These are phyloP conservation scores for Oryza meridionalis DNA, from an alignment of 176 grass and related monocot species.

Conservation along the genomic window DNA sequence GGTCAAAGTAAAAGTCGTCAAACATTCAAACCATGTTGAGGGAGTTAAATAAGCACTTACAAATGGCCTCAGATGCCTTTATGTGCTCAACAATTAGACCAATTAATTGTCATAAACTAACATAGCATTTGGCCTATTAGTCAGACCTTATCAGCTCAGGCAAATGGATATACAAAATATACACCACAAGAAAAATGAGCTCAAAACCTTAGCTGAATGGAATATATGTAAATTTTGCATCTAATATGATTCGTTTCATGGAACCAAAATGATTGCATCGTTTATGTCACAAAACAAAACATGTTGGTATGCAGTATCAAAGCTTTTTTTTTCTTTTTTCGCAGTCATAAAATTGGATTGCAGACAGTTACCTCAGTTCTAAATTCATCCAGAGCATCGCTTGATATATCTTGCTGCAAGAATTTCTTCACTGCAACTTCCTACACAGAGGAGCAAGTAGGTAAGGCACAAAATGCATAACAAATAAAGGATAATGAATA, in stretches of 20 bases:
- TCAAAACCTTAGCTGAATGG: conserved; percentile 35
- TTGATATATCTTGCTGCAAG: conserved; percentile 97
- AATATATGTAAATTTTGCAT: conserved; percentile 9
- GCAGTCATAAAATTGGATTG: conserved; percentile 19
- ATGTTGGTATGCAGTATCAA: background rate
- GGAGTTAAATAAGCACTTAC: background rate
- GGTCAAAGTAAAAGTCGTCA: background rate
- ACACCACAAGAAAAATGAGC: conserved; percentile 19
- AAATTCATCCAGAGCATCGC: conserved; percentile 94
- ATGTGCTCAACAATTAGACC: background rate
- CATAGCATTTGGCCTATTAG: background rate
- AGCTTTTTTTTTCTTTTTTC: background rate
- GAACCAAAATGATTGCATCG: conserved; percentile 36
- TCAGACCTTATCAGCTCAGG: conserved; percentile 28
- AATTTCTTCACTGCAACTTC: conserved; percentile 99
- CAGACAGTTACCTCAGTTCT: conserved; percentile 77
- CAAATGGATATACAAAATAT: conserved; percentile 26
- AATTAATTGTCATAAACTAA: background rate
- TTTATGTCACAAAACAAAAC: conserved; percentile 32
- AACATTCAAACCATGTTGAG: background rate
- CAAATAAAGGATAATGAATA: conserved; percentile 10
- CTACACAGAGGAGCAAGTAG: conserved; percentile 48
- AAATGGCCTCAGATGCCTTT: conserved; percentile 3
- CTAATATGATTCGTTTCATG: background rate
- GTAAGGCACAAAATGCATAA: conserved; percentile 44